These are phyloP conservation scores for Ganoderma leucocontextum DNA, from an alignment of 1,284 basidiomycete species.

Conservation along the genomic window DNA sequence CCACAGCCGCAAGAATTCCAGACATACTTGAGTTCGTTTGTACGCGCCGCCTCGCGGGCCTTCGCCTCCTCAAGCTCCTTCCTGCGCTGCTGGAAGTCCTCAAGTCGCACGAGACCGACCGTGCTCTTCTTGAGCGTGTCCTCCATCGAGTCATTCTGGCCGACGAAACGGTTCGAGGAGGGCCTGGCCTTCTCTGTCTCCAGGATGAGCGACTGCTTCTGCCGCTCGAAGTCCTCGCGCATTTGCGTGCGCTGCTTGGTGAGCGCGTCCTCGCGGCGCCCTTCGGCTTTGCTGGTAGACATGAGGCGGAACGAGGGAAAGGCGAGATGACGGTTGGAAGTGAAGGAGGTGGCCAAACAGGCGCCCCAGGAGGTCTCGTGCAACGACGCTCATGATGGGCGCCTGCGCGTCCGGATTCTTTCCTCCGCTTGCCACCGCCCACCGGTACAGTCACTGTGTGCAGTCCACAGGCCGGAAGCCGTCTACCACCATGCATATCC, in stretches of 20 bases:
- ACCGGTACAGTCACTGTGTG: constrained; percentile 12
- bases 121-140: constrained; percentile 94
- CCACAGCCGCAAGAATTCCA: constrained; percentile 37
- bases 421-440: constrained; percentile 16
- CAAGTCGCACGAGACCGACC: constrained; percentile 91
- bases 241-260: constrained; percentile 83
- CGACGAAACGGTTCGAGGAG: constrained; percentile 89
- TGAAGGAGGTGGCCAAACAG: constrained; percentile 11
- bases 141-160: constrained; percentile 95
- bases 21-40: constrained; percentile 86
- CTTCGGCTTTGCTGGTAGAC: constrained; percentile 77
- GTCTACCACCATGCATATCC: constrained; percentile 74
- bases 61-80: constrained; percentile 94
- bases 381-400: constrained; percentile 15
- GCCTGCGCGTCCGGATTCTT: constrained; percentile 15
- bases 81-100: constrained; percentile 91
- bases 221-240: constrained; percentile 89
- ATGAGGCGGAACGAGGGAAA: constrained; percentile 45
- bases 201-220: constrained; percentile 83
- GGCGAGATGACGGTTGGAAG: constrained; percentile 24
- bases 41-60: constrained; percentile 86
- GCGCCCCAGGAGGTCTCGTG: constrained; percentile 9
- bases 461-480: constrained; percentile 13
- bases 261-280: constrained; percentile 80
- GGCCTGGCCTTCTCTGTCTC: constrained; percentile 88